These are phyloP conservation scores for Geotrichum australiense DNA, from an alignment of 1,139 yeast species.

Conservation along the genomic window DNA sequence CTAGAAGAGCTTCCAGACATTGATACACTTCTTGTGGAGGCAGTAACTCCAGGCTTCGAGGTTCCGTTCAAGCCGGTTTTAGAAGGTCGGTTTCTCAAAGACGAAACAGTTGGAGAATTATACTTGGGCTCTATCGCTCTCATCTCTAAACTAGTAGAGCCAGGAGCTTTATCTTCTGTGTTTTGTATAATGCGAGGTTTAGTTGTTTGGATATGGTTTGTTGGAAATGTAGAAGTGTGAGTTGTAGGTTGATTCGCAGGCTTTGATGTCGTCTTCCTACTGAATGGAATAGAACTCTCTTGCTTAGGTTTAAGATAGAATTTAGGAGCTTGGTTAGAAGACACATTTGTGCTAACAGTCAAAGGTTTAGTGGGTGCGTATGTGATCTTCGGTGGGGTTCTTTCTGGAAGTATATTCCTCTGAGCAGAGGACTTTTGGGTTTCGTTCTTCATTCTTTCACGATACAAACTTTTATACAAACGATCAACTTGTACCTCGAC, in stretches of 20 bases:
- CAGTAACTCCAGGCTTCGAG: conserved; percentile 4
- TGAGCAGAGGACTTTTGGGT: conserved; percentile 8
- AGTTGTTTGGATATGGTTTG: conserved; percentile 15
- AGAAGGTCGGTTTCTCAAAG: conserved; percentile 8
- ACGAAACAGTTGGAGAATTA: conserved; percentile 3
- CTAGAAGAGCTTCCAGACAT: conserved; percentile 5
- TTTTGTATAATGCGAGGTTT: conserved; percentile 12
- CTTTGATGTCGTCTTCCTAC: conserved; percentile 11
- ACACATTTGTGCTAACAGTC: conserved; percentile 7
- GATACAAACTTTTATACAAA: conserved; percentile 40
- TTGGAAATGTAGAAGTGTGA: conserved; percentile 15
- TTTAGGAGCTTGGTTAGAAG: conserved; percentile 8
- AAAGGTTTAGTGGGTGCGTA: conserved; percentile 6
- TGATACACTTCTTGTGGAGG: conserved; percentile 9
- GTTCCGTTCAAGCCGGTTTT: conserved; percentile 4
- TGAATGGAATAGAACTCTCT: conserved; percentile 14
- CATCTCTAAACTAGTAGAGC: conserved; percentile 9
- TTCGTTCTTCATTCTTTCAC: conserved; percentile 16
- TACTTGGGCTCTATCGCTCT: conserved; percentile 4
- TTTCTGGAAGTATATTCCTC: conserved; percentile 12
- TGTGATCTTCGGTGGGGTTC: neutral
- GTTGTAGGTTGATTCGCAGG: neutral
- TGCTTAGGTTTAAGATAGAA: conserved; percentile 17
- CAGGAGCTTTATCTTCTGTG: conserved; percentile 8
- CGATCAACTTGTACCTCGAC: conserved; percentile 57